Conservation (phyloP, 306 rosid genomes). For the Pachyrhizus erosus region DNA sequence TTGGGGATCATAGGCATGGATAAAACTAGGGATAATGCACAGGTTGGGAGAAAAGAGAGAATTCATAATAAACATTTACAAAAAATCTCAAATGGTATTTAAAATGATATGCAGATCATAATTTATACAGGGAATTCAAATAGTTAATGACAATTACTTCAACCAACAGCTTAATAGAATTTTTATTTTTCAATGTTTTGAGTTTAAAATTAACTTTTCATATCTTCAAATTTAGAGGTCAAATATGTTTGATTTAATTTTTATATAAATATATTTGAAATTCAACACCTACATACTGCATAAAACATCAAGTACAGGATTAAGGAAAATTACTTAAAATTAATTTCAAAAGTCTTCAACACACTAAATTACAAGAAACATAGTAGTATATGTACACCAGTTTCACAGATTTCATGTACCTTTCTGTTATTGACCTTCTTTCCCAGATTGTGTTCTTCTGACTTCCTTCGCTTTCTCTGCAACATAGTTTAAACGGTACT, state of each 20-base stretch:
- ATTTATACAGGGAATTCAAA: neutral
- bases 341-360: constrained; percentile 27
- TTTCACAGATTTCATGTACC: constrained; percentile 60
- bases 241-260: neutral
- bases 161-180: constrained; percentile 19
- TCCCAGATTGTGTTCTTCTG: constrained; percentile 74
- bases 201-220: constrained; percentile 7
- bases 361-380: constrained; percentile 28
- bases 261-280: neutral
- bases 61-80: neutral
- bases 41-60: neutral
- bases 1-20: neutral
- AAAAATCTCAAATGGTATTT: neutral
- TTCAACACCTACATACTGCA: constrained; percentile 4
- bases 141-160: neutral
- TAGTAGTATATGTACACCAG: constrained; percentile 12
- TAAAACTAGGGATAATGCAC: neutral
- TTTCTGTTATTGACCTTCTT: constrained; percentile 79
- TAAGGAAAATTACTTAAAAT: constrained; percentile 14
- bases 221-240: constrained; percentile 16
- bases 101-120: neutral
- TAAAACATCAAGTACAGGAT: constrained; percentile 29
- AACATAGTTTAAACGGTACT: constrained; percentile 41
- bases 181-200: neutral
- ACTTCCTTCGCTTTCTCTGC: constrained; percentile 95